These are phyloP conservation scores for Thelonectria discophora DNA, from an alignment of 2,329 filamentous ascomycete species.

Conservation along the genomic window DNA sequence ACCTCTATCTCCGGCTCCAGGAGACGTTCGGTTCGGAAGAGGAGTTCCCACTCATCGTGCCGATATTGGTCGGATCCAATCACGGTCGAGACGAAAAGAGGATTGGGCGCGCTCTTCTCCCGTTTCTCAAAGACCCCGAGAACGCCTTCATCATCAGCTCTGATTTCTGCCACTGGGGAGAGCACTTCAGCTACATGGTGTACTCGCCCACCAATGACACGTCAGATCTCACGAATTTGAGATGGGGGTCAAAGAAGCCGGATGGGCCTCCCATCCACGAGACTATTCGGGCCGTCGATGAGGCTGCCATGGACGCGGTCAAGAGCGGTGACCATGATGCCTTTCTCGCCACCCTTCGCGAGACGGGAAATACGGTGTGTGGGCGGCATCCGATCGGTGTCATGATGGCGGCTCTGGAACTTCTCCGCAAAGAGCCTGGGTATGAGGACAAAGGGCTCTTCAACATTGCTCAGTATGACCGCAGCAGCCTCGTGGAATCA, in stretches of 20 bases:
- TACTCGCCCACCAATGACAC: slow-evolving; percentile 64
- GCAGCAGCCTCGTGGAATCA: slow-evolving; percentile 77
- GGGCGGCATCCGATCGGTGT: slow-evolving; percentile 95
- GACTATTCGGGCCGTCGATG: slow-evolving; percentile 82
- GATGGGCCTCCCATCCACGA: slow-evolving; percentile 73
- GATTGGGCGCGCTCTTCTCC: slow-evolving; percentile 76
- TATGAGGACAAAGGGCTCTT: slow-evolving; percentile 64
- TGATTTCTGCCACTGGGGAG: slow-evolving; percentile 97
- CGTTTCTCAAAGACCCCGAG: slow-evolving; percentile 77
- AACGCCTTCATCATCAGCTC: slow-evolving; percentile 91
- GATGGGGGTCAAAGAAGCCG: slow-evolving; percentile 46
- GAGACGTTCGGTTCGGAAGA: slow-evolving; percentile 59
- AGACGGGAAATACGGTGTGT: slow-evolving; percentile 91
- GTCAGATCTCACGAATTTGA: slow-evolving; percentile 52
- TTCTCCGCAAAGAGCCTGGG: slow-evolving; percentile 54
- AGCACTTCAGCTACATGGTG: slow-evolving; percentile 79
- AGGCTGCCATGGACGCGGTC: slow-evolving; percentile 84
- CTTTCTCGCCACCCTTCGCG: slow-evolving; percentile 74
- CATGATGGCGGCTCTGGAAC: slow-evolving; percentile 86
- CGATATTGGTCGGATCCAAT: slow-evolving; percentile 85
- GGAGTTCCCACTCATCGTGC: slow-evolving; percentile 78
- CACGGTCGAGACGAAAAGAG: slow-evolving; percentile 68
- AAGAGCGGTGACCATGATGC: slow-evolving; percentile 75
- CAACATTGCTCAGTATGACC: slow-evolving; percentile 84
- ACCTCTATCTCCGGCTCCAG: slow-evolving; percentile 80